Conservation (phyloP, 768 basidiomycete species). For the Leccinellum albellum region DNA sequence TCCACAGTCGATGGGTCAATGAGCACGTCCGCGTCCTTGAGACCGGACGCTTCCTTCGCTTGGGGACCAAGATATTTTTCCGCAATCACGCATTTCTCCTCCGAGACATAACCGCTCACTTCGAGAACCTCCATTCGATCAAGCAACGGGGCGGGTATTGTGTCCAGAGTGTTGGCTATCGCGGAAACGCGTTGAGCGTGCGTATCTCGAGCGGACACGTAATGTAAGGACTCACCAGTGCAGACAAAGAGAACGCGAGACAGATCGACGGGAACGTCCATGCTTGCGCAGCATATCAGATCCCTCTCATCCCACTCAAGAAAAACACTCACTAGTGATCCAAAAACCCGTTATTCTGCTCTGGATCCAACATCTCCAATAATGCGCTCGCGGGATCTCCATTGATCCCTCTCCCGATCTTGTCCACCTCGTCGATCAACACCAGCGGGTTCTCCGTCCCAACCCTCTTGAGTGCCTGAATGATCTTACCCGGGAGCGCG, state of each 20-base stretch:
- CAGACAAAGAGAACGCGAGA: conserved; percentile 97
- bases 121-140: conserved; percentile 97
- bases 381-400: conserved; percentile 91
- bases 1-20: conserved; percentile 79
- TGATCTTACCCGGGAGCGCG: conserved; percentile 91
- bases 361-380: conserved; percentile 90
- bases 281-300: conserved; percentile 44
- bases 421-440: conserved; percentile 94
- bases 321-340: conserved; percentile 81
- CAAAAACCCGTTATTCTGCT: conserved; percentile 91
- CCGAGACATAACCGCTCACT: conserved; percentile 90
- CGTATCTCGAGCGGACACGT: neutral
- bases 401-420: conserved; percentile 87
- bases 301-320: neutral
- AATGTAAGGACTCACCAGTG: conserved; percentile 47
- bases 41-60: conserved; percentile 85
- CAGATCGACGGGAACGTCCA: conserved; percentile 95
- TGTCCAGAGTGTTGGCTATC: conserved; percentile 85
- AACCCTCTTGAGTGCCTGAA: conserved; percentile 89
- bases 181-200: conserved; percentile 3
- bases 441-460: conserved; percentile 94
- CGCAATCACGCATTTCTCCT: conserved; percentile 88
- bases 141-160: conserved; percentile 88
- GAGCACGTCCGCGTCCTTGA: conserved; percentile 79
- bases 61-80: conserved; percentile 87